Conservation (phyloP, 352 stramenopile genomes). For the Phytophthora niederhauseri region DNA sequence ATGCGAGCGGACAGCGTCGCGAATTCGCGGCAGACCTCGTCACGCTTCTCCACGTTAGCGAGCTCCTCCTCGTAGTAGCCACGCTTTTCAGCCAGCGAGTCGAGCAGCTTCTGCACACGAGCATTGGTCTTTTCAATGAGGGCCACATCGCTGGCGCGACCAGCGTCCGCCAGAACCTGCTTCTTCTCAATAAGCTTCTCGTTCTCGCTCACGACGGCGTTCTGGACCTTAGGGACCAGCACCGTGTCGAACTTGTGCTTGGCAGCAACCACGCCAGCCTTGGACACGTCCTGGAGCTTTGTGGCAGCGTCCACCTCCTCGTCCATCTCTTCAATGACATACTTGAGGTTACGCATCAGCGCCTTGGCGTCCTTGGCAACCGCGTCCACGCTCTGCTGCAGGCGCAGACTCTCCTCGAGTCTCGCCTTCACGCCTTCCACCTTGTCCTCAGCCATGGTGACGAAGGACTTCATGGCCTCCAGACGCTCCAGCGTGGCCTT, state of each 20-base stretch:
- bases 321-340: constrained; percentile 89
- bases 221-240: constrained; percentile 75
- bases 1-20: constrained; percentile 72
- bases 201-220: constrained; percentile 71
- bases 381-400: constrained; percentile 74
- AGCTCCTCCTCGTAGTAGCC: constrained; percentile 81
- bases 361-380: constrained; percentile 90
- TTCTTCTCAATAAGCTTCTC: constrained; percentile 88
- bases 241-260: constrained; percentile 77
- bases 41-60: constrained; percentile 73
- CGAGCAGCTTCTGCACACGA: constrained; percentile 70
- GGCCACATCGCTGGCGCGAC: constrained; percentile 59
- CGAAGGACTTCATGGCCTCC: constrained; percentile 77
- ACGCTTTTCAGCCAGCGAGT: constrained; percentile 74
- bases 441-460: constrained; percentile 71
- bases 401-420: constrained; percentile 58
- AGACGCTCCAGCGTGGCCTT: constrained; percentile 74
- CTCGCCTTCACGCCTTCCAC: constrained; percentile 68
- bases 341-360: constrained; percentile 89
- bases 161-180: constrained; percentile 59
- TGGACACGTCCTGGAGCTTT: constrained; percentile 74
- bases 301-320: constrained; percentile 83
- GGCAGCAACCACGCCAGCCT: constrained; percentile 65
- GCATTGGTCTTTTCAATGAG: constrained; percentile 79
- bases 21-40: constrained; percentile 81